Base-by-base conservation (phyloP, 2,329 filamentous ascomycete species). In the Endoconidiophora polonica region DNA sequence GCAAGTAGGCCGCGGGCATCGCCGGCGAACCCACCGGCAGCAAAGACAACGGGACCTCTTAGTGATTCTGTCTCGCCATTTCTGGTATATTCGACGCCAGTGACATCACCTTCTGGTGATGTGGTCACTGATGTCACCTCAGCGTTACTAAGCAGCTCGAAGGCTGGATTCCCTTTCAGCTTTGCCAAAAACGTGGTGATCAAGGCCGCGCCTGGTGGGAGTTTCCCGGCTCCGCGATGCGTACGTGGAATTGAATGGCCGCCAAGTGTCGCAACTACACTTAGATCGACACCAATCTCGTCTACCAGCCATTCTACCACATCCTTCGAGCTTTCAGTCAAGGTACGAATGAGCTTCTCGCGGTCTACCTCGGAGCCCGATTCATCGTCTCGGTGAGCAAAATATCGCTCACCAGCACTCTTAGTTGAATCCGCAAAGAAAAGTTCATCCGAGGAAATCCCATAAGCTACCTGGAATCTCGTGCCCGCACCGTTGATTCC, bases 401-500 rank as follows among this genome's bases (percentile, higher is more conserved):
- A 33, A 23, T 72, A 65, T 1, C 66, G 60, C 4, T 52, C 43
- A 0, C 77, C 77, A 0, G 73, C 77, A 0, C 77, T 81, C 20
- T 62, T 65, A 5, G 77, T 56, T 0, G 77, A 79, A 59, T 81
- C 77, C 23, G 65, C 59, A 55, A 68, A 72, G 56, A 79, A 80
- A 0, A 62, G 56, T 4, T 38, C 22, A 18, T 49, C 51, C 1
- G 62, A 58, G 41, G 59, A 55, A 41, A 65, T 57, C n/a, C 63
- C 58, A 39, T 58, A 48, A 2, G 58, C 61, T 9, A 61, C 59
- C 58, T 82, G 78, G 54, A 73, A 79, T 3, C 65, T 66, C 0
- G 77, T 81, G 0, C 69, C 68, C 0, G 75, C 75, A 5, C 75
- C 77, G 55, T 79, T 81, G 60, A 81, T 81, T 0, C 77, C 77